These are phyloP conservation scores for Parachaetomium inaequale DNA, from an alignment of 495 filamentous ascomycete genomes.

Conservation along the genomic window DNA sequence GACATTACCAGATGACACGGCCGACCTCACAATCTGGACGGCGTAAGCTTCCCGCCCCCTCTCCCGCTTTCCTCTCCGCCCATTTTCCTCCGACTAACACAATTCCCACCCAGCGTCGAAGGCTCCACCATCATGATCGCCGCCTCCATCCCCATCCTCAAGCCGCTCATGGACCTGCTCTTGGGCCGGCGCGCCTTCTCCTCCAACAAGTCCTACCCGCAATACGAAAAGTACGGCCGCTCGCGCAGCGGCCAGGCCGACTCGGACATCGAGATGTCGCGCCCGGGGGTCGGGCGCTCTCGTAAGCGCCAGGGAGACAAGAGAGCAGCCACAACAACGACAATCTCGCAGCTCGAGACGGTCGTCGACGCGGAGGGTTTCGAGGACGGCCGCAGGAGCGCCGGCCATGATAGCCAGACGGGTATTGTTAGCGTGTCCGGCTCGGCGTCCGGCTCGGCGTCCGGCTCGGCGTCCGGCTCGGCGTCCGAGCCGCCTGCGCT, in stretches of 20 bases:
- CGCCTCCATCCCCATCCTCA: constrained; percentile 45
- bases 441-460: too few relatives aligned
- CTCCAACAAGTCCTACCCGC: not conserved
- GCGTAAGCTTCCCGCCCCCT: constrained; percentile 27
- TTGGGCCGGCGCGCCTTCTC: constrained; percentile 15
- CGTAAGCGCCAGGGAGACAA: too few relatives aligned
- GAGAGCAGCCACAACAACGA: not conserved
- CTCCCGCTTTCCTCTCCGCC: not conserved
- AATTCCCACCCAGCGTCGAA: constrained; percentile 37
- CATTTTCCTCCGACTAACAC: not conserved
- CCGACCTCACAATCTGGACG: constrained; percentile 46
- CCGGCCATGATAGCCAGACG: not conserved
- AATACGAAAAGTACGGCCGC: not conserved
- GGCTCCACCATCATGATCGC: constrained; percentile 48
- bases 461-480: too few relatives aligned
- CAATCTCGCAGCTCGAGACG: not conserved
- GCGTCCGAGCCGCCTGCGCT: not conserved
- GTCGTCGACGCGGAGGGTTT: not conserved
- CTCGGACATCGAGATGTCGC: not conserved
- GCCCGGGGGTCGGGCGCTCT: too few relatives aligned
- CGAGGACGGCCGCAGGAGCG: not conserved
- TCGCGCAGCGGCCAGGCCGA: not conserved
- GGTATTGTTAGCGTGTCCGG: not conserved
- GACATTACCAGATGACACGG: constrained; percentile 21
- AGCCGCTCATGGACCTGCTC: constrained; percentile 41